phyloP scores from a whole-genome alignment of 495 filamentous ascomycete species.

The Xylaria venustula region DNA sequence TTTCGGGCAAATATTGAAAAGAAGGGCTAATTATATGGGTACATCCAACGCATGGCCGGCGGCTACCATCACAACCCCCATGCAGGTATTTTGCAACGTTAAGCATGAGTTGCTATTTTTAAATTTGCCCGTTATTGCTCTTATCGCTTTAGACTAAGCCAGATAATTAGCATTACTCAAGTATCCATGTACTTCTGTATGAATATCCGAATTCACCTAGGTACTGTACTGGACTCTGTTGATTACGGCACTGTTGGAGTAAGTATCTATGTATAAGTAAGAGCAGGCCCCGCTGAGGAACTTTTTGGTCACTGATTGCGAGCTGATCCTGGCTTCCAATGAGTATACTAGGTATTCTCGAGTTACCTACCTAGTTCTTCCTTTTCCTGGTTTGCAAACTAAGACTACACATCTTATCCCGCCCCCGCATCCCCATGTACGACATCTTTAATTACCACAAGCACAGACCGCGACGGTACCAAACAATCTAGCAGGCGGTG shows the following conservation, averaged over 20 bases:
- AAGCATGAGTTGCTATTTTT: conserved; percentile 32
- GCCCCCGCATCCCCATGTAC: conserved; percentile 5
- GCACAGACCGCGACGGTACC: background rate
- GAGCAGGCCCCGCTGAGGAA: background rate
- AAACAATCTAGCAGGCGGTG: background rate
- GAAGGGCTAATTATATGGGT: conserved; percentile 17
- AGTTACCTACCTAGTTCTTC: background rate
- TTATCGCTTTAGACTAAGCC: conserved; percentile 22
- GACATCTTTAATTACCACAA: conserved; percentile 12
- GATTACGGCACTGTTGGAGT: background rate
- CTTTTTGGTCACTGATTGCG: background rate
- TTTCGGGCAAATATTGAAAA: conserved; percentile 18
- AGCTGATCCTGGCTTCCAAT: background rate
- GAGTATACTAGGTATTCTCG: too few species aligned
- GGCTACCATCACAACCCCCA: conserved; percentile 12
- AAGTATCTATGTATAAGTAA: too few species aligned
- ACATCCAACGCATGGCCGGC: conserved; percentile 1
- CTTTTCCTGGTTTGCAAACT: background rate
- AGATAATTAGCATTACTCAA: background rate
- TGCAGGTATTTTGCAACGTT: conserved; percentile 13
- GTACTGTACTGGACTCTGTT: too few species aligned
- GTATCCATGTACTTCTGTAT: background rate
- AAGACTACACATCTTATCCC: background rate
- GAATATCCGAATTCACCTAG: too few species aligned
- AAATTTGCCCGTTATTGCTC: conserved; percentile 26